Base-by-base conservation (phyloP, 148 eudicot genomes). In the Persicaria tinctoria region DNA sequence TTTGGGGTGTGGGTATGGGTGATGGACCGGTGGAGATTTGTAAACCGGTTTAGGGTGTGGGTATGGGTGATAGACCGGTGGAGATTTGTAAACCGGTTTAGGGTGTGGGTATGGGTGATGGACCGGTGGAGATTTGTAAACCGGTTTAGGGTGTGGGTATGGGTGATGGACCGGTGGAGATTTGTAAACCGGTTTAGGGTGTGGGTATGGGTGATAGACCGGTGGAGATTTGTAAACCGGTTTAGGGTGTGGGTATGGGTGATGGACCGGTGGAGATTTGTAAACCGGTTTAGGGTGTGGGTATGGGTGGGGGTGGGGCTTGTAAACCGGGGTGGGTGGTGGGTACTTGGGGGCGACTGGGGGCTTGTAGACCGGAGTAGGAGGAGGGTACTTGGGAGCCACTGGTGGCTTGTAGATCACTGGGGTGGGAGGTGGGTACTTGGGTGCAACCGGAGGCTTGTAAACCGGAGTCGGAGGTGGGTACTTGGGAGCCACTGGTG, bases 391-490 rank as follows among this genome's bases (percentile, higher is more conserved):
- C 41, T 32, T 32, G 41, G 41, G 41, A 32, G 54, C 54, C 4
- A 51, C 54, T 1, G 75, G 79, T 72, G 79, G 51, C 50, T 68
- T 68, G 75, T 77, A 75, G 1, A 70, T 77, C 16, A 68, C 72
- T 2, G 72, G 72, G 74, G 76, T 41, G 6, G 60, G 48, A 4
- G 85, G 78, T 41, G 82, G 82, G 13, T 80, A 80, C 10, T 76
- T 75, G 54, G 79, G 73, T 6, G 51, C 51, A 0, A 75, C 78
- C 27, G 79, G 82, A 0, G 84, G 74, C 27, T 57, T 55, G 76
- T 74, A 74, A 10, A 74, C 76, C 1, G 76, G 68, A 1, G 51
- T 20, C 8, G 82, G 84, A 12, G 83, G 80, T 51, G 82, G 78
- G 14, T 45, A 73, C 44, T 74, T 46, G 46, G 62, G 48, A 14